Evolutionary conservation across 345 rosid genomes (phyloP), one percentile per base, ranked within the genome.

Genomic region (Ceriops decandra): DNA sequence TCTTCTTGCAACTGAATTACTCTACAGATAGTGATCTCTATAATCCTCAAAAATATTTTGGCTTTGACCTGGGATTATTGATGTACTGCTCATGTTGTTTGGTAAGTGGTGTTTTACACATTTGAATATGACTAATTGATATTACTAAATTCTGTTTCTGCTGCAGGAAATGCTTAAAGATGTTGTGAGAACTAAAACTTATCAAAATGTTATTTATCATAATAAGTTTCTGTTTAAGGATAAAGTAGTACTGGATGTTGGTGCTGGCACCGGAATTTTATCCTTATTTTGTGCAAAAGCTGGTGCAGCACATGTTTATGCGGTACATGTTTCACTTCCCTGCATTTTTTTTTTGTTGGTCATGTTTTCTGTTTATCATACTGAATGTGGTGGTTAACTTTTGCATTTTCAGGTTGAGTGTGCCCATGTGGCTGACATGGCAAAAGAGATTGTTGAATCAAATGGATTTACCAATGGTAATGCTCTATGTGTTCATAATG

Each of bases 91-190:
- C 47, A 2, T 11, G 47, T 38, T 38, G 47, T 38, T 36, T 38
- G 47, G 15, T 38, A 9, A 38, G 16, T 38, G 15, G 47, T 38
- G 0, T 38, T 38, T 38, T 38, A 38, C 16, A 38, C 16, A 11
- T 38, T 38, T 10, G 11, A 28, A 38, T 21, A n/a, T 20, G 24
- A 10, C 3, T 36, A 36, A 42, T 63, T 63, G 54, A 56, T 71
- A 21, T 61, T 69, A 24, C n/a, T 36, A 67, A 19, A 69, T 20
- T 15, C 11, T 74, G 19, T 19, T 52, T 61, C 2, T 56, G 54
- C 80, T 83, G 77, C 88, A 95, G 99, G 99, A 95, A 84, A 95
- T 95, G 99, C 77, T 95, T 24, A 95, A 95, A 78, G 99, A 95
- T 83, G 82, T 75, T 0, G 97, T 95, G 70, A 89, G 99, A 82